Conservation (phyloP, 2,329 filamentous ascomycete species). For the Helicocarpus griseus region DNA sequence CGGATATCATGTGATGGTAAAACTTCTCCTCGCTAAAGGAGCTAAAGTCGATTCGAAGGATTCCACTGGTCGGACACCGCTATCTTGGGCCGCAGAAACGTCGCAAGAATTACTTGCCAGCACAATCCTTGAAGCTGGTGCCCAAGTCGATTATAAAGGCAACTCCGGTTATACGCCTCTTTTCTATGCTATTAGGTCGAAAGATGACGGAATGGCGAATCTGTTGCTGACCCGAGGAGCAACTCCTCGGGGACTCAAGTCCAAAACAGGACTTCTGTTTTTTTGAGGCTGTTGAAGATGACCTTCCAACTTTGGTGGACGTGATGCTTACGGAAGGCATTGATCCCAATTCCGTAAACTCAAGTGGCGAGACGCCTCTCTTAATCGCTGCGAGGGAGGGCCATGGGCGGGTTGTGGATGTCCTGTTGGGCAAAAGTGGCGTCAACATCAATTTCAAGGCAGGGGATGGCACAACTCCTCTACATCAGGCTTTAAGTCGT, state of each 20-base stretch:
- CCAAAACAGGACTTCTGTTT: too few species aligned
- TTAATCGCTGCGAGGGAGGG: not conserved
- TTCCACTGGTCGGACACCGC: not conserved
- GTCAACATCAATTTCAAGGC: not conserved
- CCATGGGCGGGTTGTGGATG: not conserved
- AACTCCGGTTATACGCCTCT: not conserved
- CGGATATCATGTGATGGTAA: constrained; percentile 9
- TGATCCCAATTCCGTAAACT: not conserved
- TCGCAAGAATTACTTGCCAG: not conserved
- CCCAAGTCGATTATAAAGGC: not conserved
- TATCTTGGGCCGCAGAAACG: not conserved
- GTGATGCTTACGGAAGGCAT: not conserved
- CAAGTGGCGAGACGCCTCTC: not conserved
- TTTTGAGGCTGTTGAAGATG: not conserved
- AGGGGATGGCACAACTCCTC: not conserved
- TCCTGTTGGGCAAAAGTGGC: not conserved
- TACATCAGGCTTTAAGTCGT: not conserved
- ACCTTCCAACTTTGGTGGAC: not conserved
- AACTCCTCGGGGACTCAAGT: not conserved
- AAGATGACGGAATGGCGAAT: not conserved
- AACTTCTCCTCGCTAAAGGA: constrained; percentile 9
- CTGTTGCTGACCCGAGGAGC: not conserved
- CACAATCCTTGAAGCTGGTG: not conserved
- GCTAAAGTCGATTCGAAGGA: not conserved
- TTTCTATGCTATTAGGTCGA: not conserved